These are phyloP conservation scores for Albugo candida DNA, from an alignment of 352 stramenopile species.

Conservation along the genomic window DNA sequence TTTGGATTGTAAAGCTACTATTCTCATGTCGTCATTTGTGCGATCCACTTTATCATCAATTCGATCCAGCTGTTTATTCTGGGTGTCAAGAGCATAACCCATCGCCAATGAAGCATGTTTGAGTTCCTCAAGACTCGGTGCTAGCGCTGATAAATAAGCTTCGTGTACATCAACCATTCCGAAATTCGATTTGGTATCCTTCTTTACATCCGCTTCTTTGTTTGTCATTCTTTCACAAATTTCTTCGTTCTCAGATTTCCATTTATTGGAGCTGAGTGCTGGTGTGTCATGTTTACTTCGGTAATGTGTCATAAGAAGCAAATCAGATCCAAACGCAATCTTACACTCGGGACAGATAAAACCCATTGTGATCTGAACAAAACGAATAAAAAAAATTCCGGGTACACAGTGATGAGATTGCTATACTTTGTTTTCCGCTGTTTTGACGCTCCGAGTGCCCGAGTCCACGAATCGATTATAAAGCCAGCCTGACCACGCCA, in stretches of 20 bases:
- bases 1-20: conserved; percentile 38
- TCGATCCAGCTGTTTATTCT: conserved; percentile 40
- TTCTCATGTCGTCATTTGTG: conserved; percentile 49
- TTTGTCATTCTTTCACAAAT: background rate
- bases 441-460: background rate
- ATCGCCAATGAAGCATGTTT: conserved; percentile 46
- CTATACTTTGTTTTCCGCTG: background rate
- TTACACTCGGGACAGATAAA: conserved; percentile 75
- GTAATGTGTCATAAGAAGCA: conserved; percentile 43
- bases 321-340: conserved; percentile 31
- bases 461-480: conserved; percentile 29
- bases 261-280: background rate
- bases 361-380: conserved; percentile 44
- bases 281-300: conserved; percentile 16
- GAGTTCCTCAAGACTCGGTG: conserved; percentile 36
- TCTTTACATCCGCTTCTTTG: background rate
- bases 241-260: background rate
- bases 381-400: background rate
- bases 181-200: background rate
- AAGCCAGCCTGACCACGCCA: conserved; percentile 69
- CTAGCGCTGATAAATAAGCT: conserved; percentile 25
- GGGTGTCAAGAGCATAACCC: conserved; percentile 29
- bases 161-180: conserved; percentile 15
- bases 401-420: background rate
- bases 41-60: conserved; percentile 40